Percentiles rank a stretch among this genome's conserved stretches.
Conservation (phyloP, 2,329 filamentous ascomycete genomes). For the Lecanicillium sp. region DNA sequence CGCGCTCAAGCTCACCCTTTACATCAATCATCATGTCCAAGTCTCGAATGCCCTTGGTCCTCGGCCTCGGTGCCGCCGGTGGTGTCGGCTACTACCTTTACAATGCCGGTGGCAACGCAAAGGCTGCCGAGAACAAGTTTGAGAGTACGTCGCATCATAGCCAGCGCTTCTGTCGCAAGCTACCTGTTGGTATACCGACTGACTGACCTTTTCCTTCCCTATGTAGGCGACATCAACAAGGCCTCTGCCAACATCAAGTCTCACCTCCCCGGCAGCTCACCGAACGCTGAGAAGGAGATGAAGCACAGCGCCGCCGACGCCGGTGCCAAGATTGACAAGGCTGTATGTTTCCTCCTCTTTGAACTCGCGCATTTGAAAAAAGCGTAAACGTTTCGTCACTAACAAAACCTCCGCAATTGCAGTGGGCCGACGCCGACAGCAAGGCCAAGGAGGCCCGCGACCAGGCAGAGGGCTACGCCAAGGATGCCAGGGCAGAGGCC, state of each 20-base stretch:
- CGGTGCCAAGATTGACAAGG: slow-evolving; percentile 58
- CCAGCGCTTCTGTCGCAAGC: not conserved
- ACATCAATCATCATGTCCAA: slow-evolving; percentile 31
- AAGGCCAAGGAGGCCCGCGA: slow-evolving; percentile 55
- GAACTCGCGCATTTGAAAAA: too few relatives aligned
- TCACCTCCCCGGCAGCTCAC: slow-evolving; percentile 53
- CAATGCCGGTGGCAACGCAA: slow-evolving; percentile 70
- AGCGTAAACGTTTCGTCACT: too few relatives aligned
- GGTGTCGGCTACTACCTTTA: slow-evolving; percentile 88
- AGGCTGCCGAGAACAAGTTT: slow-evolving; percentile 75
- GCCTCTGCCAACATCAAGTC: slow-evolving; percentile 58
- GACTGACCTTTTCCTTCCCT: slow-evolving; percentile 11
- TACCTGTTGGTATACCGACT: too few relatives aligned
- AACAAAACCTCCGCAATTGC: not conserved
- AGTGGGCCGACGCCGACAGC: slow-evolving; percentile 49
- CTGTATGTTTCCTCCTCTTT: slow-evolving; percentile 43
- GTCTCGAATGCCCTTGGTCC: slow-evolving; percentile 36
- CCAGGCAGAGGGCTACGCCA: slow-evolving; percentile 49
- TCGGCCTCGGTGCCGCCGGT: slow-evolving; percentile 56
- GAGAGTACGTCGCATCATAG: slow-evolving; percentile 53
- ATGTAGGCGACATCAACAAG: slow-evolving; percentile 67
- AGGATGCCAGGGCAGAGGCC: slow-evolving; percentile 55
- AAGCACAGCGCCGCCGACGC: slow-evolving; percentile 38
- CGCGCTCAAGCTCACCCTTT: too few relatives aligned
- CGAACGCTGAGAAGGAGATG: slow-evolving; percentile 56